phyloP scores from a whole-genome alignment of 805 yeast genomes.

The Starmerella floris region DNA sequence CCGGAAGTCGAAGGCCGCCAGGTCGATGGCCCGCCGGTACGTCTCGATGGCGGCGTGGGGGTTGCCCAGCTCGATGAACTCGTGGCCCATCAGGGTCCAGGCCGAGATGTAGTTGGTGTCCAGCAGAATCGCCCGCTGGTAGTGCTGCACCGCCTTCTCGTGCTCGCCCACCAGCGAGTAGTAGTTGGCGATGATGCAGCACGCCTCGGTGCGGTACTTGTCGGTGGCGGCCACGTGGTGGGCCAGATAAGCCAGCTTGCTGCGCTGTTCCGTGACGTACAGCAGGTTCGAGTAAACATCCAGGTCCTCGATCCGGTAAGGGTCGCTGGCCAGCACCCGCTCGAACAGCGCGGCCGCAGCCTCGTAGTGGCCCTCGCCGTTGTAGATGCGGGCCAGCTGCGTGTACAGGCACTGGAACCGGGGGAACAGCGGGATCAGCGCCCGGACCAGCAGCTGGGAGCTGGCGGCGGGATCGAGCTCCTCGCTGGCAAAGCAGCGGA shows the following conservation, averaged over 20 bases:
- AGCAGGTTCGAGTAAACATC: constrained; percentile 90
- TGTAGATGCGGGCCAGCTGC: constrained; percentile 70
- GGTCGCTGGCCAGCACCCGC: constrained; percentile 56
- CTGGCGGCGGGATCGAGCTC: constrained; percentile 40
- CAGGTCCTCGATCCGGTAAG: constrained; percentile 76
- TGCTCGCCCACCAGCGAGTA: constrained; percentile 86
- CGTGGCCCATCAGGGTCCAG: constrained; percentile 99
- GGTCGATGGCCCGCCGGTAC: constrained; percentile 83
- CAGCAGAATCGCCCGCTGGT: constrained; percentile 72
- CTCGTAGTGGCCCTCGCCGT: constrained; percentile 72
- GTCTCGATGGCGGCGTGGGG: constrained; percentile 96
- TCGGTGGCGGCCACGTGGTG: constrained; percentile 74
- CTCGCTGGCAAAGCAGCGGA: constrained; percentile 54
- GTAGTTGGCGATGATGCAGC: constrained; percentile 87
- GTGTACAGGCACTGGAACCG: constrained; percentile 57
- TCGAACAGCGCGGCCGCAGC: constrained; percentile 74
- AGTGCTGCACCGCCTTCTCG: constrained; percentile 86
- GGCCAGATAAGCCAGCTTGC: constrained; percentile 75
- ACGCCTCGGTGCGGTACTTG: constrained; percentile 82
- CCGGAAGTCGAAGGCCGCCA: constrained; percentile 74
- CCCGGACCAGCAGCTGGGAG: constrained; percentile 12
- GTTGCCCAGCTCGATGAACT: constrained; percentile 88
- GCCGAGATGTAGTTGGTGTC: constrained; percentile 74
- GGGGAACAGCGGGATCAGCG: constrained; percentile 48
- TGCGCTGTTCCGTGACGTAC: constrained; percentile 79